Conservation (phyloP, 2,329 filamentous ascomycete species). For the Fusarium pseudograminearum region DNA sequence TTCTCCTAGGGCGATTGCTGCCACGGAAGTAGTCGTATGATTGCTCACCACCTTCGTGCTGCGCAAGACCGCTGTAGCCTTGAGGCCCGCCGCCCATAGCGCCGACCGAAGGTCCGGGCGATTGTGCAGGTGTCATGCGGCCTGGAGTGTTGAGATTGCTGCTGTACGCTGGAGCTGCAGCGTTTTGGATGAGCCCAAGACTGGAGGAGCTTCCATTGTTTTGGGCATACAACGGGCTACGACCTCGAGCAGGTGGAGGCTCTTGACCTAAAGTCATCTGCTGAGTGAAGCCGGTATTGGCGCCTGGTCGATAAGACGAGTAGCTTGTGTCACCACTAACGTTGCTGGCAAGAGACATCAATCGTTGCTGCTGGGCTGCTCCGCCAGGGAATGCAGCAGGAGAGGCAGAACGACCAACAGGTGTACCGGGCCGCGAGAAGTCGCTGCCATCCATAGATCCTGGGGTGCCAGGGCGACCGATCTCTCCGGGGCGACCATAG, state of each 20-base stretch:
- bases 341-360: conserved; percentile 44
- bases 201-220: conserved; percentile 66
- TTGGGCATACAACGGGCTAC: conserved; percentile 63
- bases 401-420: conserved; percentile 46
- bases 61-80: conserved; percentile 70
- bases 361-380: conserved; percentile 42
- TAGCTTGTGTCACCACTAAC: conserved; percentile 50
- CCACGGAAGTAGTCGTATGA: conserved; percentile 70
- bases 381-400: conserved; percentile 53
- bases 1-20: conserved; percentile 45
- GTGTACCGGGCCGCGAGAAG: conserved; percentile 64
- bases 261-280: conserved; percentile 43
- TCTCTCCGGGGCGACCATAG: conserved; percentile 70
- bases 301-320: conserved; percentile 44
- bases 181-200: conserved; percentile 65
- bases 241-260: conserved; percentile 49
- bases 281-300: conserved; percentile 41
- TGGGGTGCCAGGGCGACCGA: conserved; percentile 72
- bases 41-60: conserved; percentile 59
- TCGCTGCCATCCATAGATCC: conserved; percentile 63
- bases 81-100: conserved; percentile 69
- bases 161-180: conserved; percentile 63
- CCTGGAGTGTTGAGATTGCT: conserved; percentile 46
- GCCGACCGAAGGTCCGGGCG: conserved; percentile 59
- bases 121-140: conserved; percentile 43